phyloP scores from a whole-genome alignment of 2,329 filamentous ascomycete species.

The Colletotrichum cordylinicola region DNA sequence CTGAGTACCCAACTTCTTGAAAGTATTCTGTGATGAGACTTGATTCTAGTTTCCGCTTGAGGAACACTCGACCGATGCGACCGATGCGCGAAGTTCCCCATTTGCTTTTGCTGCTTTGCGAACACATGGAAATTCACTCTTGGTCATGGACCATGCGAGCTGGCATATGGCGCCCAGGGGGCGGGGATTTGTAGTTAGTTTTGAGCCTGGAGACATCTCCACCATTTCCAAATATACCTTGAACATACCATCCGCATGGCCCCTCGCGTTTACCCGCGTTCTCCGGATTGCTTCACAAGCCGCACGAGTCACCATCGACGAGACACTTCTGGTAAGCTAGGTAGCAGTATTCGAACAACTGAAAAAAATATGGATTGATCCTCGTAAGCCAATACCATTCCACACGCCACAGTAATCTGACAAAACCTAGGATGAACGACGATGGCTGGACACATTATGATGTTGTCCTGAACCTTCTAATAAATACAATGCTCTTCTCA shows the following conservation, averaged over 20 bases:
- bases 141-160: background rate
- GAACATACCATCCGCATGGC: background rate
- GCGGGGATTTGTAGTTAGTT: background rate
- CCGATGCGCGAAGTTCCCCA: background rate
- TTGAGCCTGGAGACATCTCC: no score
- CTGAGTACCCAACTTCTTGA: background rate
- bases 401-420: conserved; percentile 18
- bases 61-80: background rate
- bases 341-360: background rate
- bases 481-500: conserved; percentile 18
- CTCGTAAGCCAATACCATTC: conserved; percentile 13
- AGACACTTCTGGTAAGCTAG: background rate
- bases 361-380: conserved; percentile 7
- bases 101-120: background rate
- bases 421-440: conserved; percentile 6
- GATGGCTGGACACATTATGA: background rate
- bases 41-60: background rate
- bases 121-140: background rate
- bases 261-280: background rate
- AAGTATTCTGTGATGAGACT: background rate
- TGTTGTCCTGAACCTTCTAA: conserved; percentile 7
- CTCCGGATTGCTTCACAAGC: background rate
- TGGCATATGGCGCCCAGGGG: background rate
- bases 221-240: background rate
- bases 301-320: background rate